Conservation (phyloP, 371 early-diverging fungal genomes). For the Apophysomyces sp. region DNA sequence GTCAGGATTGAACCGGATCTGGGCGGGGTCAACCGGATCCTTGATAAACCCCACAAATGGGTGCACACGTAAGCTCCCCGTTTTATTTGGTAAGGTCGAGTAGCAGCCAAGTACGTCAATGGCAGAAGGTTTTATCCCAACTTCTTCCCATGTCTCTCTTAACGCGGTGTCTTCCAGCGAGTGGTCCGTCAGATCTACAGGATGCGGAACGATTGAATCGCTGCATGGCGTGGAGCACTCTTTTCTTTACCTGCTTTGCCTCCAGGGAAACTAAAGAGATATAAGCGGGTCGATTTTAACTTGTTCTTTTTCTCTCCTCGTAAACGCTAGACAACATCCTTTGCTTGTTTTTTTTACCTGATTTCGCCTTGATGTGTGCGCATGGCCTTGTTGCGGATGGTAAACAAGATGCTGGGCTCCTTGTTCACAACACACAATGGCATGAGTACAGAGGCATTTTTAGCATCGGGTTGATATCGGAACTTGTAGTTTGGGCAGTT, state of each 20-base stretch:
- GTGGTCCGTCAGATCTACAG: slow-evolving; percentile 53
- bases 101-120: slow-evolving; percentile 70
- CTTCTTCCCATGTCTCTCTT: slow-evolving; percentile 85
- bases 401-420: slow-evolving; percentile 76
- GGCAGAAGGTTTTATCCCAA: slow-evolving; percentile 52
- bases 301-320: not conserved
- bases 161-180: slow-evolving; percentile 68
- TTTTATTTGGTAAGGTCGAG: slow-evolving; percentile 66
- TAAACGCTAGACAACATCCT: not conserved
- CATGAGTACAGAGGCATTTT: slow-evolving; percentile 49
- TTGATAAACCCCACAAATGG: slow-evolving; percentile 73
- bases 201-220: not conserved
- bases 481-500: slow-evolving; percentile 40
- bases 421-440: slow-evolving; percentile 69
- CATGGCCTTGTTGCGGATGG: slow-evolving; percentile 70
- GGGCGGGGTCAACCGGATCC: slow-evolving; percentile 29
- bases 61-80: slow-evolving; percentile 65
- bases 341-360: slow-evolving; percentile 51
- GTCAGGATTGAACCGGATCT: slow-evolving; percentile 49
- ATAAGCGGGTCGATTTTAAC: not conserved
- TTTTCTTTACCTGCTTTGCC: slow-evolving; percentile 59
- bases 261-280: slow-evolving; percentile 66
- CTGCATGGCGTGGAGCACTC: not conserved
- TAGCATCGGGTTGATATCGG: slow-evolving; percentile 25
- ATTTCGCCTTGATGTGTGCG: slow-evolving; percentile 81